These are phyloP conservation scores for Microcos paniculata DNA, from an alignment of 345 rosid genomes.

Conservation along the genomic window DNA sequence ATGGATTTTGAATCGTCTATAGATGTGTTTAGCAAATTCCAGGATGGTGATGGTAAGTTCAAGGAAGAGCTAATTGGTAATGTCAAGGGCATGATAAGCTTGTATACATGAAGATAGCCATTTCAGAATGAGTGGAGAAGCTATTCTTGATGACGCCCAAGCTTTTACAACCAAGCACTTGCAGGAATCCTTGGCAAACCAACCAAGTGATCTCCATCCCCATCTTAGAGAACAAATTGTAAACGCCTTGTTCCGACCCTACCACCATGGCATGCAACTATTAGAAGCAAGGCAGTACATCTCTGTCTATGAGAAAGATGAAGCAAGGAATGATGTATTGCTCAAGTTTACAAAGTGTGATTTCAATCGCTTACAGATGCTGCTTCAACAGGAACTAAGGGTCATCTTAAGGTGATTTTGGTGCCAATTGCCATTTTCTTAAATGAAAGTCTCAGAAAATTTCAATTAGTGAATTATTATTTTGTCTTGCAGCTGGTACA, in stretches of 20 bases:
- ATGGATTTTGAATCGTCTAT: neutral
- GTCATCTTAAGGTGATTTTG: neutral
- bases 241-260: neutral
- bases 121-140: conserved; percentile 14
- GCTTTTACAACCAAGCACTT: conserved; percentile 14
- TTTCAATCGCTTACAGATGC: conserved; percentile 9
- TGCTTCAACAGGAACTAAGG: conserved; percentile 14
- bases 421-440: neutral
- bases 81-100: conserved; percentile 17
- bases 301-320: neutral
- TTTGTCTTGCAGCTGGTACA: conserved; percentile 22
- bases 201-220: neutral
- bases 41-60: conserved; percentile 7
- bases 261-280: neutral
- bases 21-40: conserved; percentile 6
- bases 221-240: neutral
- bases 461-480: neutral
- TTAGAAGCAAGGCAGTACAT: conserved; percentile 10
- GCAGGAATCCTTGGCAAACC: neutral
- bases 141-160: conserved; percentile 15
- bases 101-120: conserved; percentile 19
- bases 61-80: neutral
- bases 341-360: conserved; percentile 12
- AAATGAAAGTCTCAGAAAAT: no score
- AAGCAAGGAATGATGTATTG: neutral